Percentiles rank a stretch among this genome's conserved stretches.
phyloP scores from a whole-genome alignment of 2,329 filamentous ascomycete genomes.

The Colletotrichum sidae region DNA sequence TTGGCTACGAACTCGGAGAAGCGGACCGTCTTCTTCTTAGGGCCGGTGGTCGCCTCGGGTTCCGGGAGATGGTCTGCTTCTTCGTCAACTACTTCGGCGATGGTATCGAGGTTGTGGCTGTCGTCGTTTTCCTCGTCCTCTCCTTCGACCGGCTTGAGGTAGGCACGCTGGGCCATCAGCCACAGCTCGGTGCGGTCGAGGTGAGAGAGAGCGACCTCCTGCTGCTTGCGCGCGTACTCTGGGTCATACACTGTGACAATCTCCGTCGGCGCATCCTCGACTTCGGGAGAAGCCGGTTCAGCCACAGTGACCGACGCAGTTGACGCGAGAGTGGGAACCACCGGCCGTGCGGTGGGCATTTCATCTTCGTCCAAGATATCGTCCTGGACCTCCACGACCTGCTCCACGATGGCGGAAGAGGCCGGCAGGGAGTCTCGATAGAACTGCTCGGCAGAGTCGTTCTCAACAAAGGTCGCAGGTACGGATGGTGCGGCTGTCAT shows the following conservation, averaged over 20 bases:
- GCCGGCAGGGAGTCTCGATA: slow-evolving; percentile 50
- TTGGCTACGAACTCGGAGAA: slow-evolving; percentile 70
- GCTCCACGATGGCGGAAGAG: slow-evolving; percentile 68
- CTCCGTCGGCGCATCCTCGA: slow-evolving; percentile 71
- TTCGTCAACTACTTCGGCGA: slow-evolving; percentile 49
- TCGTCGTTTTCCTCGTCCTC: slow-evolving; percentile 44
- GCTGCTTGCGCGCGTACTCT: slow-evolving; percentile 79
- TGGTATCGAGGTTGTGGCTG: slow-evolving; percentile 46
- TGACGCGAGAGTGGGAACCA: slow-evolving; percentile 42
- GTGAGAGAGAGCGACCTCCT: slow-evolving; percentile 77
- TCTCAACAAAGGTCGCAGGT: slow-evolving; percentile 40
- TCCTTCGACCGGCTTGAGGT: slow-evolving; percentile 75
- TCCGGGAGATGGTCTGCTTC: slow-evolving; percentile 45
- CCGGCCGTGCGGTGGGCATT: slow-evolving; percentile 74
- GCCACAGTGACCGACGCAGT: slow-evolving; percentile 46
- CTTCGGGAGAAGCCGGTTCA: slow-evolving; percentile 55
- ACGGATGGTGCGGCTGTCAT: no score
- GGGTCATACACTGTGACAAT: slow-evolving; percentile 80
- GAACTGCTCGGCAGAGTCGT: slow-evolving; percentile 53
- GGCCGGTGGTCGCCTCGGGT: slow-evolving; percentile 41
- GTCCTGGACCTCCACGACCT: slow-evolving; percentile 70
- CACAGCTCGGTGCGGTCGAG: slow-evolving; percentile 88
- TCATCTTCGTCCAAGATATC: slow-evolving; percentile 66
- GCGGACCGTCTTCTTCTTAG: slow-evolving; percentile 79
- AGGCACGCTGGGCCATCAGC: slow-evolving; percentile 84